Percentiles rank a stretch among this genome's conserved stretches.
Evolutionary conservation across 257 asterid genomes (phyloP).

Genomic region (Hygrophila difformis): DNA sequence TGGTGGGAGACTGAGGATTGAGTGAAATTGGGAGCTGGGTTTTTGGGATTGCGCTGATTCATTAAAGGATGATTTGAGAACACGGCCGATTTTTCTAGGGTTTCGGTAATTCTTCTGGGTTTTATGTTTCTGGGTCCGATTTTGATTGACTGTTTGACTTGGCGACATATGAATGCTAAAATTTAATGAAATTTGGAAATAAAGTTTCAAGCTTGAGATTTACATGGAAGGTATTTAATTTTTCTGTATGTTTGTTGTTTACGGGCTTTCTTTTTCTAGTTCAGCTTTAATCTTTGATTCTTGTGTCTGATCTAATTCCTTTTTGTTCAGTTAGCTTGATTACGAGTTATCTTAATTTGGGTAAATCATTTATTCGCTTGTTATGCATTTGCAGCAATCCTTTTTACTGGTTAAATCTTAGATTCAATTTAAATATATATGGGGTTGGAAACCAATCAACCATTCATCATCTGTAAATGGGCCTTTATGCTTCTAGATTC

Average conservation of each 20-base stretch:
- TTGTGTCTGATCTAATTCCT: no score
- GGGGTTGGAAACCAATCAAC: no score
- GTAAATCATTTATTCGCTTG: no score
- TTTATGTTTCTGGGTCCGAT: constrained; percentile 12
- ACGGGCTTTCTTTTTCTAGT: neutral
- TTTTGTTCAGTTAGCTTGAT: no score
- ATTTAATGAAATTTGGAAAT: constrained; percentile 9
- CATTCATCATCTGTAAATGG: no score
- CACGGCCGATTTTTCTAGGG: constrained; percentile 38
- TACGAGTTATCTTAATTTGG: no score
- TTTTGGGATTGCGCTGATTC: constrained; percentile 21
- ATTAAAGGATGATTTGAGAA: constrained; percentile 20
- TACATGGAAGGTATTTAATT: constrained; percentile 13
- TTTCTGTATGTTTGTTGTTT: constrained; percentile 7
- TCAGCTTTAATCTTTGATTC: constrained; percentile 1
- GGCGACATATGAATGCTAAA: neutral
- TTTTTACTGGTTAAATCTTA: no score
- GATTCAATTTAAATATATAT: no score
- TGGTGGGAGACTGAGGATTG: no score
- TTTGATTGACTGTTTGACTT: constrained; percentile 15
- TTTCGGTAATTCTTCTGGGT: constrained; percentile 23
- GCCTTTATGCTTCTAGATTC: no score
- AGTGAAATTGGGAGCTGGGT: constrained; percentile 19
- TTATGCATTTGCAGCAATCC: no score
- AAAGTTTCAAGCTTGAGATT: constrained; percentile 13